A percentile compares a stretch with the other conserved stretches of the same genome.
Conservation (phyloP, 2,329 filamentous ascomycete species). For the Aphanoascus verrucosus region DNA sequence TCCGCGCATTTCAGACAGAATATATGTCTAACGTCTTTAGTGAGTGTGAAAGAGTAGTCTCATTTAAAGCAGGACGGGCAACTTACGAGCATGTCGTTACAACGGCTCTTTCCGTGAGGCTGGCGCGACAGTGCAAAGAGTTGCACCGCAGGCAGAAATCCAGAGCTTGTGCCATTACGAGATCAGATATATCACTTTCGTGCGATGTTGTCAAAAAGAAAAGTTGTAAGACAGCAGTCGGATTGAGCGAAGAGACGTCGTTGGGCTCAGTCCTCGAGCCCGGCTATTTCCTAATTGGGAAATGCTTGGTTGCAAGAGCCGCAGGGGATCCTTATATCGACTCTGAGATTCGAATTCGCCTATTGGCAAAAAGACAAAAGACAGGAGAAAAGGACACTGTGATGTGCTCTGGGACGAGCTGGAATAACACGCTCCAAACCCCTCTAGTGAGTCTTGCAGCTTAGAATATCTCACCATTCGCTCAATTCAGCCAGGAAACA, state of each 20-base stretch:
- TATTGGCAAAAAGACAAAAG: no score
- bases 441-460: no score
- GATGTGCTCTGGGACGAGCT: no score
- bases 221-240: neutral
- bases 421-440: no score
- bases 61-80: neutral
- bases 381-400: no score
- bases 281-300: constrained; percentile 4
- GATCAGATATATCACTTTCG: neutral
- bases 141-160: constrained; percentile 71
- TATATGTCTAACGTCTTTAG: constrained; percentile 54
- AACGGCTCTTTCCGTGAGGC: constrained; percentile 60
- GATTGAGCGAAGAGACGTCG: neutral
- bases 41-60: constrained; percentile 12
- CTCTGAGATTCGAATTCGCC: no score
- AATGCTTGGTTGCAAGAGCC: no score
- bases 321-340: no score
- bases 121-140: constrained; percentile 59
- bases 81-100: constrained; percentile 80
- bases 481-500: no score
- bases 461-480: no score
- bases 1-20: constrained; percentile 71
- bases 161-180: constrained; percentile 41
- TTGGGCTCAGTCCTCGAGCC: neutral
- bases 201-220: neutral